Evolutionary conservation across 805 yeast genomes (phyloP), one percentile per base, ranked within the genome.

Genomic region (Millerozyma acaciae): DNA sequence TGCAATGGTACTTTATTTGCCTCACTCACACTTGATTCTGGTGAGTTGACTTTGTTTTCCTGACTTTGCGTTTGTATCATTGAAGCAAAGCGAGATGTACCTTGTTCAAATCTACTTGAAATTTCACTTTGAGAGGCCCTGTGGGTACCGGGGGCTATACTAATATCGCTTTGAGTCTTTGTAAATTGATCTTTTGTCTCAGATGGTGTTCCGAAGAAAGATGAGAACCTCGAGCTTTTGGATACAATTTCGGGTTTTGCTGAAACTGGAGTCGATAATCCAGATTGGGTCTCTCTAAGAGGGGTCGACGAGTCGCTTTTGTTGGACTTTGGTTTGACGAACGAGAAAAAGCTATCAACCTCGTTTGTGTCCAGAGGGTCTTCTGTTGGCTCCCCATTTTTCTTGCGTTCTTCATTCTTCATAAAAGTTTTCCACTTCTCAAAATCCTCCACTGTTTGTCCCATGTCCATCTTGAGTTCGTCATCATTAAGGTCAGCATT

Each of bases 361-460:
- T 65, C 70, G 5, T 32, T 44, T 2, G 36, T 35, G 6, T 37
- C 34, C 7, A 26, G 32, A 9, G 41, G 40, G 12, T 42, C 52
- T 8, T 39, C 42, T 25, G 42, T 33, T 5, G 28, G 18, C 16
- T 68, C 74, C 4, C 75, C 76, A 30, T 68, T 65, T 43, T 66
- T 61, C 39, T 59, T 64, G 21, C 65, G 64, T 24, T 75, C 76
- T 46, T 74, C 75, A 30, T 65, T 53, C 39, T 65, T 65, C 80
- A 74, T 71, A 39, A 62, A 64, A 30, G 68, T 53, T 50, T 75
- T 74, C 82, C 82, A 76, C 39, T 61, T 65, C 47, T 76, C 83
- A 44, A 76, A 76, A 40, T 76, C 82, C 34, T 71, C 70, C 3
- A 73, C 72, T 0, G 80, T 68, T 34, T 65, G 71, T 14, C 80